phyloP scores from a whole-genome alignment of 2,329 filamentous ascomycete species.

The Pseudocercospora pini-densiflorae region DNA sequence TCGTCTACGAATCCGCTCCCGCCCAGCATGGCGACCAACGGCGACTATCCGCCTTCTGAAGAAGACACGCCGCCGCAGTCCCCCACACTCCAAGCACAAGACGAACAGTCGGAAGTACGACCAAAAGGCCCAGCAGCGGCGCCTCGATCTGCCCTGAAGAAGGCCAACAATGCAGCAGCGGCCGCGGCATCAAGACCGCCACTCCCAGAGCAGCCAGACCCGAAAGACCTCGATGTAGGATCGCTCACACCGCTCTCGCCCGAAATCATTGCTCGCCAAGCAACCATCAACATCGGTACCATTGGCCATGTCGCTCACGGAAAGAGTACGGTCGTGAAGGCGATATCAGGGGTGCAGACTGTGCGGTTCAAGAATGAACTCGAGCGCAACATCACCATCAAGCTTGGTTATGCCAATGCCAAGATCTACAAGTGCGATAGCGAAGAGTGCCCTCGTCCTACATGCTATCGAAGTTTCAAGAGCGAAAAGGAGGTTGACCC shows the following conservation, averaged over 20 bases:
- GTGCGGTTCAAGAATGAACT: constrained; percentile 99
- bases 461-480: constrained; percentile 96
- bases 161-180: constrained; percentile 62
- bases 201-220: constrained; percentile 90
- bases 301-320: constrained; percentile 99
- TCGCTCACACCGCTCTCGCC: constrained; percentile 83
- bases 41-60: constrained; percentile 55
- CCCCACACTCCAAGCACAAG: constrained; percentile 54
- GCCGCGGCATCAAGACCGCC: constrained; percentile 64
- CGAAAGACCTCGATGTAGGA: constrained; percentile 82
- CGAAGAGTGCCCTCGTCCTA: constrained; percentile 84
- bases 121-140: constrained; percentile 64
- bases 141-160: constrained; percentile 85
- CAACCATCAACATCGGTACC: constrained; percentile 98
- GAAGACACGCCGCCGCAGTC: constrained; percentile 60
- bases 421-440: constrained; percentile 99
- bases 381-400: constrained; percentile 99
- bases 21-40: constrained; percentile 57
- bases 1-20: background rate
- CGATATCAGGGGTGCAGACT: constrained; percentile 97
- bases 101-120: constrained; percentile 65
- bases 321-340: constrained; percentile 99
- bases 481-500: constrained; percentile 99
- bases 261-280: constrained; percentile 96
- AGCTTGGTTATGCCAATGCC: constrained; percentile 98